phyloP scores from a whole-genome alignment of 768 basidiomycete species.

The Suillus tomentosus region DNA sequence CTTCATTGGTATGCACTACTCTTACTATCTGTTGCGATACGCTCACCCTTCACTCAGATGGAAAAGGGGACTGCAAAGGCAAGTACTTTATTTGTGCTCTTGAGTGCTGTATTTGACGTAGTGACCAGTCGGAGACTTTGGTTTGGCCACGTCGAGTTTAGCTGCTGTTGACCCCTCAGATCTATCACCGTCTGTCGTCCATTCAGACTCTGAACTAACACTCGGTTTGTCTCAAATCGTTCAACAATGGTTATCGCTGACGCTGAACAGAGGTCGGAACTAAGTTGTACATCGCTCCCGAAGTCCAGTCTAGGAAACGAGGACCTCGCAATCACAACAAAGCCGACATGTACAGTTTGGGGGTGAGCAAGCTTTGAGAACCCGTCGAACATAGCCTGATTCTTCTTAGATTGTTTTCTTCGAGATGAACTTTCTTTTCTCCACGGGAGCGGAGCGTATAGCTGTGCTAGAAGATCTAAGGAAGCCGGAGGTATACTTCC shows the following conservation, averaged over 20 bases:
- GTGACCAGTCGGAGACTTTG: conserved; percentile 83
- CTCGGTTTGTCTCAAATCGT: conserved; percentile 47
- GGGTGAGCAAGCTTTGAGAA: conserved; percentile 50
- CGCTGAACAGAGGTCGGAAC: conserved; percentile 77
- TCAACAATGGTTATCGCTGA: background rate
- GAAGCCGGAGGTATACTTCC: conserved; percentile 73
- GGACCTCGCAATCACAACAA: conserved; percentile 80
- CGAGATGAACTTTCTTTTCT: conserved; percentile 90
- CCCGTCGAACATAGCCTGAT: conserved; percentile 2
- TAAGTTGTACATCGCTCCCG: conserved; percentile 89
- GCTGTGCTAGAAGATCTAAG: conserved; percentile 80
- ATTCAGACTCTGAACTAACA: conserved; percentile 70
- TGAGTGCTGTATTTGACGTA: background rate
- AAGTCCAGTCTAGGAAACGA: conserved; percentile 67
- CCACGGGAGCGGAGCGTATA: conserved; percentile 82
- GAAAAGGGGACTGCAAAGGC: conserved; percentile 84
- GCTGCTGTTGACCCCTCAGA: conserved; percentile 78
- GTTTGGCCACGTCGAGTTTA: conserved; percentile 81
- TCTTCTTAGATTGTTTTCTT: conserved; percentile 84
- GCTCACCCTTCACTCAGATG: conserved; percentile 48
- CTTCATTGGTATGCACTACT: conserved; percentile 74
- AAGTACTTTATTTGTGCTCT: conserved; percentile 7
- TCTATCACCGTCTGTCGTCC: conserved; percentile 46
- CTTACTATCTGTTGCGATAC: background rate
- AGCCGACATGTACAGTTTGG: conserved; percentile 94